These are phyloP conservation scores for Parietaria judaica DNA, from an alignment of 306 rosid genomes.

Conservation along the genomic window DNA sequence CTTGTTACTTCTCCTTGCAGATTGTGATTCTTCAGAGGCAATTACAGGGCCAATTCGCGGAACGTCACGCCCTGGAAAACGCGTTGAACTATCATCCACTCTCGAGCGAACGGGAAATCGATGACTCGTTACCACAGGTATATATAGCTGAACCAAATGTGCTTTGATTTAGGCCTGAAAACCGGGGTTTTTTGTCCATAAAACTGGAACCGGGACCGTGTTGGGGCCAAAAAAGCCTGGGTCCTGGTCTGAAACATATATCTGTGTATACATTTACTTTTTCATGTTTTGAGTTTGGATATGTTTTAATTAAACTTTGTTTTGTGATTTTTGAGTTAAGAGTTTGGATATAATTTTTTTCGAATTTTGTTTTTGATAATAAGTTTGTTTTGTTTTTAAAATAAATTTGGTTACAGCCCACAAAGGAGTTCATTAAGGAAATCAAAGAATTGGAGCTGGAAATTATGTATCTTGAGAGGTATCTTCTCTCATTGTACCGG, in stretches of 20 bases:
- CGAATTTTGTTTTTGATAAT: not conserved
- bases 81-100: slow-evolving; percentile 47
- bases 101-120: slow-evolving; percentile 34
- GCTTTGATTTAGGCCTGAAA: not conserved
- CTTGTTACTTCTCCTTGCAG: slow-evolving; percentile 25
- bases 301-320: not conserved
- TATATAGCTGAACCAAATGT: slow-evolving; percentile 16
- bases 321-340: not conserved
- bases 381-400: slow-evolving; percentile 15
- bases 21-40: slow-evolving; percentile 65
- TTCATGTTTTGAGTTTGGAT: not conserved
- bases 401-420: slow-evolving; percentile 41
- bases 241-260: too few species aligned
- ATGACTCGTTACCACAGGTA: slow-evolving; percentile 67
- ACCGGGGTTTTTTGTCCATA: too few species aligned
- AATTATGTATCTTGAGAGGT: slow-evolving; percentile 64
- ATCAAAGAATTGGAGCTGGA: slow-evolving; percentile 72
- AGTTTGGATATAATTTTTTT: not conserved
- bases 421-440: slow-evolving; percentile 66
- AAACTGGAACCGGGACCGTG: too few species aligned
- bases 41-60: slow-evolving; percentile 56
- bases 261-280: not conserved
- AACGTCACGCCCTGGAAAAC: slow-evolving; percentile 55
- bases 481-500: slow-evolving; percentile 72
- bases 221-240: too few species aligned